A percentile compares a stretch with the other conserved stretches of the same genome.
Evolutionary conservation across 495 filamentous ascomycete species (phyloP).

Genomic region (Halenospora varia): DNA sequence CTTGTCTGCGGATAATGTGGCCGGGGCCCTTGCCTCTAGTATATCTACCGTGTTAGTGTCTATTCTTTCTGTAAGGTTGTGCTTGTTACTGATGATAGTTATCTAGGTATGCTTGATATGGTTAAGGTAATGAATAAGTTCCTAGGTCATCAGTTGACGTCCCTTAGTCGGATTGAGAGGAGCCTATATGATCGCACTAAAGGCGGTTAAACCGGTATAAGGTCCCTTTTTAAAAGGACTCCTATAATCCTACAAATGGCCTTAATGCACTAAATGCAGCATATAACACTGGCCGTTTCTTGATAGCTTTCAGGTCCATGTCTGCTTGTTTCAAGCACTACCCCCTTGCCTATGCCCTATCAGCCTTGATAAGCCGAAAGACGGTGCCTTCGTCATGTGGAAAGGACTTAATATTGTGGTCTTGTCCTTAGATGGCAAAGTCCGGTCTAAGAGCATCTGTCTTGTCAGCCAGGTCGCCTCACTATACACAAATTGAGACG

Average conservation of each 20-base stretch:
- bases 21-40: constrained; percentile 9
- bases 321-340: constrained; percentile 15
- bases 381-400: constrained; percentile 14
- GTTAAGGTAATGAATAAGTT: constrained; percentile 17
- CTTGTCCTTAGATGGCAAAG: constrained; percentile 13
- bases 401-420: constrained; percentile 18
- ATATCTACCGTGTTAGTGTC: constrained; percentile 11
- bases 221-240: constrained; percentile 17
- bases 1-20: constrained; percentile 11
- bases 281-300: constrained; percentile 17
- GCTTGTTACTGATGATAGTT: constrained; percentile 7
- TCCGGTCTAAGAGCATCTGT: constrained; percentile 16
- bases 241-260: constrained; percentile 14
- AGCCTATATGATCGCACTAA: constrained; percentile 11
- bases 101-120: constrained; percentile 14
- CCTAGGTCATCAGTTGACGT: constrained; percentile 9
- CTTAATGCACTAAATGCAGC: constrained; percentile 13
- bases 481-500: constrained; percentile 13
- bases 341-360: constrained; percentile 8
- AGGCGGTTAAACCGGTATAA: constrained; percentile 15
- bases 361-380: constrained; percentile 11
- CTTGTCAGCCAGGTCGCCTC: constrained; percentile 7
- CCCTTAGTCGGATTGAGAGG: constrained; percentile 1
- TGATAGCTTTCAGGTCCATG: constrained; percentile 16
- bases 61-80: constrained; percentile 14